phyloP scores from a whole-genome alignment of 306 rosid genomes.

The Pterocarpus macrocarpus region DNA sequence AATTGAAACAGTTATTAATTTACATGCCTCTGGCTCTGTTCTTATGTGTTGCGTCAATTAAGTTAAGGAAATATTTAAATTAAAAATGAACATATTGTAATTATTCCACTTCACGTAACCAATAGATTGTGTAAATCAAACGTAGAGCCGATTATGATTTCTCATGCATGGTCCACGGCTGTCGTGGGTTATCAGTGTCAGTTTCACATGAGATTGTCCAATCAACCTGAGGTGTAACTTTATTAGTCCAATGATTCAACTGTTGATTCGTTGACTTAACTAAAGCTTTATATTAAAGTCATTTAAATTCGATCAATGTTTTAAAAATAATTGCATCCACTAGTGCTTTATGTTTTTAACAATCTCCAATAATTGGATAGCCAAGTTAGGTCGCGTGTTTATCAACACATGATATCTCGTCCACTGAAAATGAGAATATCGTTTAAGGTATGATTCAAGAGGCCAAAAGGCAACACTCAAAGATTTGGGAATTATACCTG shows the following conservation, averaged over 20 bases:
- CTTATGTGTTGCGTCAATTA: background rate
- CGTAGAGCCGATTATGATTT: background rate
- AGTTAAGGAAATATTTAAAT: background rate
- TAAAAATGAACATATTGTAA: background rate
- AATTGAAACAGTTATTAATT: background rate
- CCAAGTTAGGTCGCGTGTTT: conserved; percentile 13
- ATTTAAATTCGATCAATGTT: background rate
- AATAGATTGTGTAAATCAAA: background rate
- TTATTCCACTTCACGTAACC: no score
- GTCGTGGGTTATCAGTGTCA: no score
- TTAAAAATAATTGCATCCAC: background rate
- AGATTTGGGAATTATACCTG: conserved; percentile 22
- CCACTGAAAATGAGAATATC: conserved; percentile 14
- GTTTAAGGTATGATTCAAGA: background rate
- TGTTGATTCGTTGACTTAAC: background rate
- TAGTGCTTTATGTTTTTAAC: background rate
- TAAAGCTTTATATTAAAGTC: background rate
- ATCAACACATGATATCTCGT: conserved; percentile 19
- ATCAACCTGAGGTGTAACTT: background rate
- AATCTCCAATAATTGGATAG: background rate
- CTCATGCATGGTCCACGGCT: background rate
- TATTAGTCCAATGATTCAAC: background rate
- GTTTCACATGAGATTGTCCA: background rate
- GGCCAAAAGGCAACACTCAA: conserved; percentile 19
- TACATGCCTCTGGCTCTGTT: background rate